These are phyloP conservation scores for Paramecium sexaurelia DNA, from an alignment of 73 alveolate genomes.

Conservation along the genomic window DNA sequence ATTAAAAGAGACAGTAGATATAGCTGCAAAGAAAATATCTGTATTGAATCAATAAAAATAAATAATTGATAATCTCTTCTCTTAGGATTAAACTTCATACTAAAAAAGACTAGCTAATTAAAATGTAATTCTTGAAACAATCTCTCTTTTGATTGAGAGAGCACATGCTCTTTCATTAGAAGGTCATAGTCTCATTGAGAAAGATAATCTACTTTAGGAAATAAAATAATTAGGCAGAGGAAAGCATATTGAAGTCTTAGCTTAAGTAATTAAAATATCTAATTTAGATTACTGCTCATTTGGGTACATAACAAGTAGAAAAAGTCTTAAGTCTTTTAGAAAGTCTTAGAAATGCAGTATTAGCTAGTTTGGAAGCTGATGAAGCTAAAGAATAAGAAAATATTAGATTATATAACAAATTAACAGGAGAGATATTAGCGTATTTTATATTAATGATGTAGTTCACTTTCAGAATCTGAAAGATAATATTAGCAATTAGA, in stretches of 20 bases:
- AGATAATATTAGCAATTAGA: background rate
- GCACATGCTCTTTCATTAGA: background rate
- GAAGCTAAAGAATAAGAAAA: slow-evolving; percentile 46
- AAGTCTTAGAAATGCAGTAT: background rate
- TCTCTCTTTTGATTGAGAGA: background rate
- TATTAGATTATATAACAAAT: background rate
- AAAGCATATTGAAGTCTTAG: slow-evolving; percentile 36
- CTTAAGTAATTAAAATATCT: background rate
- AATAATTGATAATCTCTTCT: slow-evolving; percentile 16
- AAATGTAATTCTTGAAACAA: slow-evolving; percentile 26
- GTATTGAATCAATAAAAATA: background rate
- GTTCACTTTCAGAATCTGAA: background rate
- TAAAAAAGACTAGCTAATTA: background rate
- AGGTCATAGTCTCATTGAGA: slow-evolving; percentile 45
- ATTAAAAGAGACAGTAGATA: background rate
- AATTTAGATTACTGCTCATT: slow-evolving; percentile 37
- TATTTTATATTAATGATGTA: background rate
- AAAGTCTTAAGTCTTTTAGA: background rate
- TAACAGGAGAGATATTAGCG: slow-evolving; percentile 11
- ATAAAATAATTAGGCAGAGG: slow-evolving; percentile 27
- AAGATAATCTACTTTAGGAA: background rate
- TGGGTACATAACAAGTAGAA: background rate
- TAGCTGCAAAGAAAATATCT: background rate
- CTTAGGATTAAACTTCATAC: background rate
- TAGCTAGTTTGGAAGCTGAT: slow-evolving; percentile 30